Evolutionary conservation across 2,329 filamentous ascomycete genomes (phyloP), one percentile per base, ranked within the genome.

Genomic region (Aspergillus sclerotialis): DNA sequence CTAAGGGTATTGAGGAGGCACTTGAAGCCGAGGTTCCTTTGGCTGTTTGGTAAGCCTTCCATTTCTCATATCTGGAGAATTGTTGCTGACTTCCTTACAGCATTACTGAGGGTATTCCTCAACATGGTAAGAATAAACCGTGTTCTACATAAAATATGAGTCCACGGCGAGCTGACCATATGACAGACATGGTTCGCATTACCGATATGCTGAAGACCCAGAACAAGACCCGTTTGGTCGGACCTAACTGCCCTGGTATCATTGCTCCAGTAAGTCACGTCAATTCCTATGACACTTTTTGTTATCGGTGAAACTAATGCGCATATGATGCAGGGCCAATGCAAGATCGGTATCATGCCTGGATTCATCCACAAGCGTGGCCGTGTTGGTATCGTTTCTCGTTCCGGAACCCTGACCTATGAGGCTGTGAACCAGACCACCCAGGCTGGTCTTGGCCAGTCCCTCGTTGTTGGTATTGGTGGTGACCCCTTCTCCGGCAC

Each of bases 301-400:
- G n/a, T n/a, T n/a, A n/a, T n/a, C n/a, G n/a, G n/a, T n/a, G n/a
- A n/a, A n/a, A n/a, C n/a, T n/a, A n/a, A n/a, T n/a, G n/a, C n/a
- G n/a, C n/a, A 14, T 33, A n/a, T 28, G 19, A 23, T 40, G 15
- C 53, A 80, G 70, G 92, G 90, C 55, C 90, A 94, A 79, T 98
- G 92, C 80, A 98, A 98, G 76, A 96, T 98, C 61, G 92, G 92
- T 63, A 98, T 98, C 73, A 96, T 98, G 92, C 87, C 92, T 48
- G 92, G 92, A 57, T 95, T 96, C 77, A 96, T 98, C 73, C 92
- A 98, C 81, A 96, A 96, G 80, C 87, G 89, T 68, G 92, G 92
- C 56, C 89, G 92, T 65, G 89, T 98, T 62, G 92, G 92, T 61
- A 96, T 98, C 66, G 92, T 98, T 68, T 95, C 89, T 55, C 85